Base-by-base conservation (phyloP, 371 early-diverging fungal species). In the Mitosporidium daphniae region DNA sequence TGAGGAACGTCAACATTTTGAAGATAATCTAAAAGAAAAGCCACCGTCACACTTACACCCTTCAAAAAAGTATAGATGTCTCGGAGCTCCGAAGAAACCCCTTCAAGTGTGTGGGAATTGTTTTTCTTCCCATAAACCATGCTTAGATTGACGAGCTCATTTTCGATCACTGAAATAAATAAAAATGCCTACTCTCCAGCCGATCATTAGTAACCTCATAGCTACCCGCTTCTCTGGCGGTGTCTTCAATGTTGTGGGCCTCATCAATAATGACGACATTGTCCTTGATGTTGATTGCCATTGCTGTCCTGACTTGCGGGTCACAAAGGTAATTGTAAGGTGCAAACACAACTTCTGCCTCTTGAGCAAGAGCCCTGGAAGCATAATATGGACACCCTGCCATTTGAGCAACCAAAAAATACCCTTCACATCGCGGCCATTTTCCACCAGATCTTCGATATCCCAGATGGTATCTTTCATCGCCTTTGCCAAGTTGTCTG, bases 281-380 rank as follows among this genome's bases (percentile, higher is more conserved):
- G 18, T 38, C 38, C 2, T 35, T 25, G 10, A 50, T 29, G 9
- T 31, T 21, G 11, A 56, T 39, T 13, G 30, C 34, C 25, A 37
- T 27, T 5, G 37, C 29, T 7, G 16, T 20, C 8, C 49, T 13
- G 20, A 50, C 41, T 3, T 18, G 29, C 2, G 44, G 38, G 30
- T 51, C 47, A 3, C 50, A 25, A 4, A 55, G 26, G 32, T 54
- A 54, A 28, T 52, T 53, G 30, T 56, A 56, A 5, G 57, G 57
- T 10, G 42, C 33, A 38, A 56, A 54, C 4, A 50, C 35, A 3
- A 56, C 27, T 3, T 40, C 41, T 9, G 51, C 44, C 8, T 30
- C 31, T 18, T 40, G 34, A 12, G 31, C 25, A 12, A 46, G 12
- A 2, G 28, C 21, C 22, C 41, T 24, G 6, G 41, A 18, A 11